A percentile compares a stretch with the other conserved stretches of the same genome.
phyloP scores from a whole-genome alignment of 371 early-diverging fungal genomes.

The Pancytospora epiphaga region DNA sequence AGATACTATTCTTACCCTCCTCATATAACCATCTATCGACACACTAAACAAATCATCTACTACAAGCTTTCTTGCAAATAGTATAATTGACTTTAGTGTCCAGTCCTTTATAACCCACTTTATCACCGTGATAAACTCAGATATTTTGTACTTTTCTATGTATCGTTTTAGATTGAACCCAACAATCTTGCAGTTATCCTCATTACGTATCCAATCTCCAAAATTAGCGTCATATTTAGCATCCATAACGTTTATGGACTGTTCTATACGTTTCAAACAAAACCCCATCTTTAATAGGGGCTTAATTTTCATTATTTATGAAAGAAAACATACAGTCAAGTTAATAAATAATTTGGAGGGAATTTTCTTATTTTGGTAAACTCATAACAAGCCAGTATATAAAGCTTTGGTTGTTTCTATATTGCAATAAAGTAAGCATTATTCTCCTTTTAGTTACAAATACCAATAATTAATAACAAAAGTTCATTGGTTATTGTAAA shows the following conservation, averaged over 20 bases:
- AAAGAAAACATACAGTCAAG: too few species aligned
- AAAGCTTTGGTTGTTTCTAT: too few species aligned
- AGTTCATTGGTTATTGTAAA: too few species aligned
- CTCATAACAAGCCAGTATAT: too few species aligned
- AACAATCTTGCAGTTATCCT: constrained; percentile 58
- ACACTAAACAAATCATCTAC: constrained; percentile 35
- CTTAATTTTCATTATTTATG: too few species aligned
- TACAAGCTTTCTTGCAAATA: constrained; percentile 54
- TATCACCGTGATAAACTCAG: constrained; percentile 57
- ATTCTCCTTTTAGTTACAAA: too few species aligned
- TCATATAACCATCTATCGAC: background rate
- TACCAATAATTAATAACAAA: too few species aligned
- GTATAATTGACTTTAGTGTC: constrained; percentile 58
- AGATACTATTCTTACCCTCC: constrained; percentile 37
- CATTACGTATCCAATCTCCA: constrained; percentile 62
- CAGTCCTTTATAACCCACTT: constrained; percentile 62
- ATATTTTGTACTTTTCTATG: constrained; percentile 47
- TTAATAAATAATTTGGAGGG: too few species aligned
- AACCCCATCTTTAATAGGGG: constrained; percentile 14
- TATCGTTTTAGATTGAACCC: constrained; percentile 57
- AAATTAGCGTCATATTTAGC: constrained; percentile 62
- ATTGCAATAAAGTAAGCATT: too few species aligned
- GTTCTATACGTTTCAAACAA: constrained; percentile 51
- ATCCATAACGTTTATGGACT: constrained; percentile 59
- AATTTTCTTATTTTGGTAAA: too few species aligned